Evolutionary conservation across 164 flowering plant species (phyloP), one percentile per base, ranked within the genome.

Genomic region (Aristolochia fimbriata): DNA sequence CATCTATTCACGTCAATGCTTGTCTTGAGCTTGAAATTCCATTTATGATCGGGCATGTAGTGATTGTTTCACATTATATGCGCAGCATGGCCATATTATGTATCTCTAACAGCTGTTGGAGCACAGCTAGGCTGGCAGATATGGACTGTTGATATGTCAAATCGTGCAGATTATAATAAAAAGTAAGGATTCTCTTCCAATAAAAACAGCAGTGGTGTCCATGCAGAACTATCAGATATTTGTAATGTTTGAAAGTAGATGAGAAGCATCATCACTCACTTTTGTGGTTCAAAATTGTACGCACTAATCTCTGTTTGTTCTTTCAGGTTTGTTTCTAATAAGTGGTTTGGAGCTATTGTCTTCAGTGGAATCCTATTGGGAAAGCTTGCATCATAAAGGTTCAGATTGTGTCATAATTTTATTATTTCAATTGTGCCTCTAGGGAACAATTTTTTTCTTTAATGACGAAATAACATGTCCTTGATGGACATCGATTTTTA

Each of bases 101-200:
- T 77, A 47, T 84, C 67, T 69, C 56, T 94, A 68, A 63, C 71
- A 14, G 86, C 81, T 66, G 96, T 84, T 47, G 78, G 93, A 65
- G 85, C 86, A 58, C 99, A 91, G 55, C 73, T 94, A 68, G 84
- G 75, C 51, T 93, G 99, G 99, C 99, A 91, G 60, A 85, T 94
- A 55, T 73, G 72, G 80, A 80, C 86, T 2, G 99, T 81, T 71
- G 83, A 94, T 71, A 63, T 88, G 56, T 85, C 96, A 66, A 74
- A 65, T 69, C 87, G 89, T n/a, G n/a, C 78, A 58, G 99, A 94
- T 76, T 94, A 96, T 80, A 84, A 81, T 70, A 77, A 74, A 47
- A 94, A 83, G 99, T 91, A 65, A 37, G 95, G 74, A 51, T 25
- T 33, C 46, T 14, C 47, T 14, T 23, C 7, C 22, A 7, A 8